Evolutionary conservation across 2,329 filamentous ascomycete genomes (phyloP).

Genomic region (Venturia pyrina): DNA sequence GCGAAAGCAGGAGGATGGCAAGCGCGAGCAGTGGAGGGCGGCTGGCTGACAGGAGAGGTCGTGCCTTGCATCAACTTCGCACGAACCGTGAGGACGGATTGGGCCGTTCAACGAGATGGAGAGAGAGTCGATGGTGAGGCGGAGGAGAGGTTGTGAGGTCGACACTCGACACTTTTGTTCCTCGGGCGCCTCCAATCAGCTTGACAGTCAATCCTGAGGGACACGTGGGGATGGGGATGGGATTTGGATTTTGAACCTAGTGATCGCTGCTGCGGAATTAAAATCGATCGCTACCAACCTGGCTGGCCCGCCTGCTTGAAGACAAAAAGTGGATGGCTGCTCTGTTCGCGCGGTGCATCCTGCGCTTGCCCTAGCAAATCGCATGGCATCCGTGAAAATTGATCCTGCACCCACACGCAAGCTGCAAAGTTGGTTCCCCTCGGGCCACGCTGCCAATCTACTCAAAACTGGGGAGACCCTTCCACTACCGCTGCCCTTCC

Average conservation of each 20-base stretch:
- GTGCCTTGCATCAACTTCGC: slow-evolving; percentile 8
- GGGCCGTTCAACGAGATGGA: background rate
- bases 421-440: background rate
- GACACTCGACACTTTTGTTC: slow-evolving; percentile 6
- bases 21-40: background rate
- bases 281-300: slow-evolving; percentile 8
- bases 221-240: slow-evolving; percentile 6
- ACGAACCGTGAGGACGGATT: slow-evolving; percentile 1
- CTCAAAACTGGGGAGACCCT: background rate
- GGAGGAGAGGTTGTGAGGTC: slow-evolving; percentile 3
- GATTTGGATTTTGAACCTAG: slow-evolving; percentile 1
- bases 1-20: background rate
- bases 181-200: slow-evolving; percentile 5
- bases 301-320: background rate
- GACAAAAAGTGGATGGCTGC: background rate
- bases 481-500: background rate
- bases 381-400: background rate
- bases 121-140: background rate
- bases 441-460: slow-evolving; percentile 2
- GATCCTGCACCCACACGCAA: background rate
- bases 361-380: slow-evolving; percentile 1
- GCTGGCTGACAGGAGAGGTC: background rate
- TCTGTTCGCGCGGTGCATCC: background rate
- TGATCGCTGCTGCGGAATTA: slow-evolving; percentile 9
- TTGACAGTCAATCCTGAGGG: background rate